A percentile compares a stretch with the other conserved stretches of the same genome.
Evolutionary conservation across 805 yeast species (phyloP).

Genomic region (Yamadazyma laniorum): DNA sequence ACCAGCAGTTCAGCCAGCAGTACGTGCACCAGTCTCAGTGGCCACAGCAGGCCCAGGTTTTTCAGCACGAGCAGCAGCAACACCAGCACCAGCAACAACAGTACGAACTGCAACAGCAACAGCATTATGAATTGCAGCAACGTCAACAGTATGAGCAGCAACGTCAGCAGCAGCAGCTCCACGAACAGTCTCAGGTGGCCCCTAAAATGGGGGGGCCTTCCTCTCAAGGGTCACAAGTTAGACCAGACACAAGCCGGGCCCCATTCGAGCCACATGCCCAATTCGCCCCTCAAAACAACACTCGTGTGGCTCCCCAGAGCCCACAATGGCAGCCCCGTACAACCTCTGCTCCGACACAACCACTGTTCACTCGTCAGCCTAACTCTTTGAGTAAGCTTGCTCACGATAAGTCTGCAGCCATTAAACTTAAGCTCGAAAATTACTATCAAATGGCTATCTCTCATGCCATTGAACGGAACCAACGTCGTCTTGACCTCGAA

Average conservation of each 20-base stretch:
- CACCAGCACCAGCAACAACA: background rate
- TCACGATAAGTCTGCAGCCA: conserved; percentile 82
- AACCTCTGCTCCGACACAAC: background rate
- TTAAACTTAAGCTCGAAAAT: conserved; percentile 78
- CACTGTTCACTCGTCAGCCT: conserved; percentile 72
- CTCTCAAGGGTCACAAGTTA: background rate
- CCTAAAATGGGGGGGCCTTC: conserved; percentile 3
- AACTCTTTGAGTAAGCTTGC: conserved; percentile 68
- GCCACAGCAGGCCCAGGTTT: conserved; percentile 10
- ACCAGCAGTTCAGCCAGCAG: conserved; percentile 17
- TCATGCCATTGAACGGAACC: conserved; percentile 94
- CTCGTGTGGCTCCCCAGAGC: too few relatives aligned
- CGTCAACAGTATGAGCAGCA: background rate
- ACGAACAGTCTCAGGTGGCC: background rate
- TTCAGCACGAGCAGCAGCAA: conserved; percentile 6
- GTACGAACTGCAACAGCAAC: background rate
- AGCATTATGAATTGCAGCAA: background rate
- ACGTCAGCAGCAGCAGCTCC: background rate
- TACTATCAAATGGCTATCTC: conserved; percentile 81
- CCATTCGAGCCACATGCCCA: background rate
- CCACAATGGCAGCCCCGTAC: background rate
- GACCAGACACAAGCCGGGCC: background rate
- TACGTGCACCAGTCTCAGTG: conserved; percentile 3
- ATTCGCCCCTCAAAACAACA: too few relatives aligned
- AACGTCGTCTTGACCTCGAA: conserved; percentile 83